Conservation (phyloP, 2,329 filamentous ascomycete genomes). For the Leptographium wingfieldii region DNA sequence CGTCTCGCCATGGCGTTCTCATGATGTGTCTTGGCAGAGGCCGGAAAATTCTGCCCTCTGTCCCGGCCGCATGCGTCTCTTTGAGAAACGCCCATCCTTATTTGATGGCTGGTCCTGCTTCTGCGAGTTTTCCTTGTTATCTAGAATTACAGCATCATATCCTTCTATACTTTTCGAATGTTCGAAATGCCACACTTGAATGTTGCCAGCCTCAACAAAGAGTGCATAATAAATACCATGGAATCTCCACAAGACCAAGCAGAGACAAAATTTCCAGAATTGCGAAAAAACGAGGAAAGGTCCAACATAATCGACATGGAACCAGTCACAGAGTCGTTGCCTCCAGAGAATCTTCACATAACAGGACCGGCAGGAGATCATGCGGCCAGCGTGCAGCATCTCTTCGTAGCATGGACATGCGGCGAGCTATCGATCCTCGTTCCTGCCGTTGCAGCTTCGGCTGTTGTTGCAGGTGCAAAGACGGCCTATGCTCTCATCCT, state of each 20-base stretch:
- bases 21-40: background rate
- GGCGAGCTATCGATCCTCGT: slow-evolving; percentile 43
- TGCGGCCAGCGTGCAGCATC: slow-evolving; percentile 15
- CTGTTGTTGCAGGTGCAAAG: slow-evolving; percentile 47
- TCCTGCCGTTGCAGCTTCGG: slow-evolving; percentile 41
- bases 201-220: background rate
- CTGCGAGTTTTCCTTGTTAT: too few relatives aligned
- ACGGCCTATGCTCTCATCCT: slow-evolving; percentile 58
- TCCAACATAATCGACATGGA: slow-evolving; percentile 3
- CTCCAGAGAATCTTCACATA: background rate
- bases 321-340: background rate
- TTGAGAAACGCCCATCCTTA: background rate
- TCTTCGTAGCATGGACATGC: slow-evolving; percentile 63
- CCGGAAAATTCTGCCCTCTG: background rate
- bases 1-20: background rate
- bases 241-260: background rate
- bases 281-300: background rate
- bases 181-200: background rate
- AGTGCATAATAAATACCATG: background rate
- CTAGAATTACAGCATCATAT: too few relatives aligned
- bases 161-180: background rate
- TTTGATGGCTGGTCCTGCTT: background rate
- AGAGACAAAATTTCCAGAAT: background rate
- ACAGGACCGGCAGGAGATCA: too few relatives aligned
- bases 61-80: background rate